A percentile compares a stretch with the other conserved stretches of the same genome.
phyloP scores from a whole-genome alignment of 805 yeast genomes.

The Lipomyces sp. region DNA sequence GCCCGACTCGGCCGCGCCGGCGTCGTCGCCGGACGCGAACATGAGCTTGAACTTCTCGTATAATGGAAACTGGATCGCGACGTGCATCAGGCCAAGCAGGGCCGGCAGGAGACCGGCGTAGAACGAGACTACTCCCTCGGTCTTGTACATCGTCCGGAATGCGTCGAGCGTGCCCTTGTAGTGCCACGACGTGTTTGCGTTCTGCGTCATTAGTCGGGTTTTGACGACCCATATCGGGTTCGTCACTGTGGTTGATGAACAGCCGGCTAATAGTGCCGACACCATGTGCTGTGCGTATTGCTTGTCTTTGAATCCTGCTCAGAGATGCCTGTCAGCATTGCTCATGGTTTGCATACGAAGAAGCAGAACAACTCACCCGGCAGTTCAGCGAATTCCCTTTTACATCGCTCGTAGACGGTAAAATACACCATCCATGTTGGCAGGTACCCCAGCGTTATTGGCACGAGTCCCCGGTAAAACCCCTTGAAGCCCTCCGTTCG shows the following conservation, averaged over 20 bases:
- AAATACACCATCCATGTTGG: constrained; percentile 98
- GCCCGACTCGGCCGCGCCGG: constrained; percentile 20
- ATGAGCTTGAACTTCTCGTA: constrained; percentile 74
- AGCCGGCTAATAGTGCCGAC: constrained; percentile 84
- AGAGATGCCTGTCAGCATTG: neutral
- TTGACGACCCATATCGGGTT: constrained; percentile 98
- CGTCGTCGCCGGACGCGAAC: constrained; percentile 41
- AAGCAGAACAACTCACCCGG: constrained; percentile 15
- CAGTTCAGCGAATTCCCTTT: constrained; percentile 46
- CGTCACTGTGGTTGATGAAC: constrained; percentile 74
- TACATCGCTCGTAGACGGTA: constrained; percentile 79
- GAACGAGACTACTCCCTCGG: constrained; percentile 78
- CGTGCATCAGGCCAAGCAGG: constrained; percentile 83
- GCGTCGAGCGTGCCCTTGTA: constrained; percentile 85
- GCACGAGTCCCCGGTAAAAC: constrained; percentile 83
- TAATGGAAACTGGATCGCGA: constrained; percentile 93
- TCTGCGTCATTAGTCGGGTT: constrained; percentile 74
- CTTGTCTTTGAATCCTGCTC: constrained; percentile 34
- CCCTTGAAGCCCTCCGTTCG: constrained; percentile 80
- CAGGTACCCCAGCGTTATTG: constrained; percentile 89
- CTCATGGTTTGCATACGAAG: neutral
- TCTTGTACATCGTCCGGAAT: constrained; percentile 66
- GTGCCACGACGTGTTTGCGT: constrained; percentile 39
- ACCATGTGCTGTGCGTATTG: constrained; percentile 43
- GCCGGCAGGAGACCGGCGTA: constrained; percentile 91